Evolutionary conservation across 108 stramenopile species (phyloP).

Genomic region (Fragilaria crotonensis): DNA sequence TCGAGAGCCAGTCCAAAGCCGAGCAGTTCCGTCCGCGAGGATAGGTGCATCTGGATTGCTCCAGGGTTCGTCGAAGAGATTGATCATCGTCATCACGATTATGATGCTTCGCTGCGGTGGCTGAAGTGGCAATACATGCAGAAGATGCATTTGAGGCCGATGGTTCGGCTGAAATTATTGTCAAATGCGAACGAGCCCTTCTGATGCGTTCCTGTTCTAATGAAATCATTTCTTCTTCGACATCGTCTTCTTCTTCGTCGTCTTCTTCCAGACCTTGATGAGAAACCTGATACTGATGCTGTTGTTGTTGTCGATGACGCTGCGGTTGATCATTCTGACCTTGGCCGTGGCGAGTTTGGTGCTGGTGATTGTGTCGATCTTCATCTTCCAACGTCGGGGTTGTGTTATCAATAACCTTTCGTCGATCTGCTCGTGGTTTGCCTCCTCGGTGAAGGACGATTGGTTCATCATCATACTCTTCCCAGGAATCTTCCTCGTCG

Average conservation of each 20-base stretch:
- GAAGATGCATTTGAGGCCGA: too few relatives aligned
- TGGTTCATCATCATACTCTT: too few relatives aligned
- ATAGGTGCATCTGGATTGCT: constrained; percentile 22
- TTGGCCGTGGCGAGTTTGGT: not conserved
- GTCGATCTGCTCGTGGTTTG: constrained; percentile 5
- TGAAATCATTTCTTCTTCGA: constrained; percentile 9
- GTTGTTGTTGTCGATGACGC: not conserved
- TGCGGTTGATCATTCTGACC: not conserved
- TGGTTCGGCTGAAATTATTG: too few relatives aligned
- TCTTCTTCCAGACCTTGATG: not conserved
- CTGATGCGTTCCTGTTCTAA: not conserved
- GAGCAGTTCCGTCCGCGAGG: constrained; percentile 8
- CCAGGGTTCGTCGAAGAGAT: constrained; percentile 42
- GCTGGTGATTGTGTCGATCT: constrained; percentile 12
- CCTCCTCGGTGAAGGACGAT: too few relatives aligned
- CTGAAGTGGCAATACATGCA: too few relatives aligned
- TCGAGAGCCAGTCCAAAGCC: not conserved
- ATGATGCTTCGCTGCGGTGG: too few relatives aligned
- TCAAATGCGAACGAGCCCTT: not conserved
- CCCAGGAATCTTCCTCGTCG: too few relatives aligned
- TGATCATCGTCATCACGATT: too few relatives aligned
- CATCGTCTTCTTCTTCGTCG: constrained; percentile 2
- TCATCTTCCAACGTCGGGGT: constrained; percentile 53
- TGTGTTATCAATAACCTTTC: constrained; percentile 28
- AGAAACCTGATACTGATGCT: constrained; percentile 1